These are phyloP conservation scores for Mycena latifolia DNA, from an alignment of 768 basidiomycete genomes.

Conservation along the genomic window DNA sequence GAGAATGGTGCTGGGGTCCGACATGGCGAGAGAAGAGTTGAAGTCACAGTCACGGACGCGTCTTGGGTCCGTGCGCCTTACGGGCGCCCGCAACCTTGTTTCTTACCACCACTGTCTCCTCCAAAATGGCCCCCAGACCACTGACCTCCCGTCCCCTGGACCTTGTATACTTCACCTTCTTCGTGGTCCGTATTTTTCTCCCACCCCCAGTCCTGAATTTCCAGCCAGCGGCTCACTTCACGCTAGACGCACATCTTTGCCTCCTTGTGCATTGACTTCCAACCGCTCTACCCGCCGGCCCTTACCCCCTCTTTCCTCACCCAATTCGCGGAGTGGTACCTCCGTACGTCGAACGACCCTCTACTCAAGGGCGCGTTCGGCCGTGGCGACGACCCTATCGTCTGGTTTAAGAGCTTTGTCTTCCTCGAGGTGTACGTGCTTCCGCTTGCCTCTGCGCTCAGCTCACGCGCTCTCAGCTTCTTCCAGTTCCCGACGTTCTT, in stretches of 20 bases:
- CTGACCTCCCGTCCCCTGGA: conserved; percentile 72
- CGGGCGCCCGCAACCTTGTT: too few relatives aligned
- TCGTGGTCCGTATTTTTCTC: conserved; percentile 60
- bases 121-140: conserved; percentile 41
- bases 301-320: conserved; percentile 63
- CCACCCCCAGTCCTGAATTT: background rate
- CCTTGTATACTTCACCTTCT: conserved; percentile 78
- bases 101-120: background rate
- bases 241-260: conserved; percentile 72
- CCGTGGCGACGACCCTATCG: conserved; percentile 47
- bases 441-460: background rate
- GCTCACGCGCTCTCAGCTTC: conserved; percentile 50
- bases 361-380: conserved; percentile 61
- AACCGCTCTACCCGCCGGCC: conserved; percentile 69
- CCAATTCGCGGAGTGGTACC: conserved; percentile 61
- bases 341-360: conserved; percentile 74
- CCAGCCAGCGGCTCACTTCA: background rate
- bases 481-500: conserved; percentile 87
- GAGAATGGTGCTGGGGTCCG: background rate
- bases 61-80: too few relatives aligned
- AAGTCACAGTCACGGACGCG: background rate
- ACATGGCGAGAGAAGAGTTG: background rate
- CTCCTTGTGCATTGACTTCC: conserved; percentile 78
- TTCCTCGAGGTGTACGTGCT: conserved; percentile 72
- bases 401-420: conserved; percentile 78